phyloP scores from a whole-genome alignment of 768 basidiomycete species.

The Xerocomellus amylosporus region DNA sequence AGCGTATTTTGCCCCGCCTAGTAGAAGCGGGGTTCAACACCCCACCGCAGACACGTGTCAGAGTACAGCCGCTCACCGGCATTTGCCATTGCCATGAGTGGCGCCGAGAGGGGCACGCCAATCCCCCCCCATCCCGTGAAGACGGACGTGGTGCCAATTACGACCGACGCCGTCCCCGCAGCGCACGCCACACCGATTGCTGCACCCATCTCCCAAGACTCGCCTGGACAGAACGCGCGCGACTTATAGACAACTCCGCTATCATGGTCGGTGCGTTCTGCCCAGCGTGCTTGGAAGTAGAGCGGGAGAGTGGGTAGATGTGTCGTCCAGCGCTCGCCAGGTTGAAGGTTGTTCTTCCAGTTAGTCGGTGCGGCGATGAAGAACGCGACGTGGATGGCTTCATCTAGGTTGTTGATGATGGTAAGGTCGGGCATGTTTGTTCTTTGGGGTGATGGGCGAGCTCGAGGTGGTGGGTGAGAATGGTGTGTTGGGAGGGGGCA shows the following conservation, averaged over 20 bases:
- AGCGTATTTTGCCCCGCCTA: conserved; percentile 13
- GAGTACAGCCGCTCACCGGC: conserved; percentile 1
- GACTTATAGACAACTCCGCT: conserved; percentile 4
- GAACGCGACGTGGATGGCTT: conserved; percentile 21
- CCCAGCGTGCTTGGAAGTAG: conserved; percentile 15
- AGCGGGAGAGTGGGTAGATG: conserved; percentile 9
- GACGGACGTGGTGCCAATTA: conserved; percentile 3
- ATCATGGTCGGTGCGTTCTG: conserved; percentile 10
- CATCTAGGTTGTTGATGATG: conserved; percentile 17
- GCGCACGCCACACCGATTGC: conserved; percentile 16
- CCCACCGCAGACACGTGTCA: too few relatives aligned
- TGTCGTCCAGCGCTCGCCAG: conserved; percentile 19
- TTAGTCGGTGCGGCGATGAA: conserved; percentile 9
- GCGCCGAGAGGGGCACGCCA: neutral
- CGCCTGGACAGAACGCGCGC: conserved; percentile 11
- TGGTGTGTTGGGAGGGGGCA: neutral
- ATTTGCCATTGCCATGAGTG: conserved; percentile 13
- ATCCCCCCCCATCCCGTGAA: neutral
- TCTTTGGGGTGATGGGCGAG: neutral
- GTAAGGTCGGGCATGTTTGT: conserved; percentile 18
- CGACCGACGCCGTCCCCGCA: conserved; percentile 20
- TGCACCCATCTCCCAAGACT: conserved; percentile 21
- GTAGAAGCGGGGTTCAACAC: neutral
- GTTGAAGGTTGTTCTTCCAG: conserved; percentile 20
- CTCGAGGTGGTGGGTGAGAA: neutral